Percentiles rank a stretch among this genome's conserved stretches.
Conservation (phyloP, 225 moss, liverwort and hornwort species). For the Polytrichum formosum region DNA sequence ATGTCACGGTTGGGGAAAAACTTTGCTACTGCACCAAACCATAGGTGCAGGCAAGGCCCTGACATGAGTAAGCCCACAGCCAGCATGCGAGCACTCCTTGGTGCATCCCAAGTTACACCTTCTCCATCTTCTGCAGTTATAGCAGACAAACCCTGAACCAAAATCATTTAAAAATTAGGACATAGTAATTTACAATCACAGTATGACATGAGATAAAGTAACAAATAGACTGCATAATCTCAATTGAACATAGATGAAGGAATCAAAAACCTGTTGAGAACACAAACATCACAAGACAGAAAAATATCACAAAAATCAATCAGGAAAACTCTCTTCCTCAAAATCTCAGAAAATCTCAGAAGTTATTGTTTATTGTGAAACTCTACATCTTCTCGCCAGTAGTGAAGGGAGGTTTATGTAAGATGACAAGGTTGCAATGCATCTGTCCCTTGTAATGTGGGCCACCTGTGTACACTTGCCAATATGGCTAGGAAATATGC, state of each 20-base stretch:
- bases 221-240: neutral
- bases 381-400: neutral
- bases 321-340: no score
- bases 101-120: constrained; percentile 42
- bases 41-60: constrained; percentile 56
- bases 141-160: constrained; percentile 42
- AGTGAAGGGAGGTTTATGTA: neutral
- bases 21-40: constrained; percentile 55
- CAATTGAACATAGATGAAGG: neutral
- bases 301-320: no score
- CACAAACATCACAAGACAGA: neutral
- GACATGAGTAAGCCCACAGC: constrained; percentile 71
- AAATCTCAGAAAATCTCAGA: no score
- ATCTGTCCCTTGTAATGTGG: neutral
- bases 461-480: neutral
- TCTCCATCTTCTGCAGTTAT: constrained; percentile 28
- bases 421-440: neutral
- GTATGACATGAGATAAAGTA: neutral
- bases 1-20: constrained; percentile 51
- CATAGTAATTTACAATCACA: neutral
- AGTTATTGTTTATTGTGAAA: neutral
- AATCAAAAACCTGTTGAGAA: neutral
- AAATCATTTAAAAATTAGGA: constrained; percentile 14
- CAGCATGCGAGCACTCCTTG: constrained; percentile 54
- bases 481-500: neutral